Conservation (phyloP, 345 rosid genomes). For the Moringa oleifera region DNA sequence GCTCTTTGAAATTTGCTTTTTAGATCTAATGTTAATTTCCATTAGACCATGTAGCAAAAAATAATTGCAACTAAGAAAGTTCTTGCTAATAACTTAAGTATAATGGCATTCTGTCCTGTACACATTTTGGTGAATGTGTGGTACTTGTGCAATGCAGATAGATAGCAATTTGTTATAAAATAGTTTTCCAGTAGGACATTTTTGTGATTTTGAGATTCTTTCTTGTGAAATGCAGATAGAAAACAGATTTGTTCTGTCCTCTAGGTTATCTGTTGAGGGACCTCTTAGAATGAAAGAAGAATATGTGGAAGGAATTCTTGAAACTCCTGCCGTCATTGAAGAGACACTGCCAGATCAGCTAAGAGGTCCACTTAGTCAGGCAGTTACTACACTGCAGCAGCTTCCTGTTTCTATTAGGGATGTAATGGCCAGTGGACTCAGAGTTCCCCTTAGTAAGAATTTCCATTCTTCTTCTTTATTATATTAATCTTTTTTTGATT, state of each 20-base stretch:
- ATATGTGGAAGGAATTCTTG: constrained; percentile 71
- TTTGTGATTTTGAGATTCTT: constrained; percentile 3
- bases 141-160: background rate
- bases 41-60: too few relatives aligned
- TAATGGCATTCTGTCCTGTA: too few relatives aligned
- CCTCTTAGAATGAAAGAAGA: constrained; percentile 92
- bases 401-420: constrained; percentile 75
- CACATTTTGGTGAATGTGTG: too few relatives aligned
- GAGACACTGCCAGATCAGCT: constrained; percentile 82
- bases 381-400: constrained; percentile 57
- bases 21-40: too few relatives aligned
- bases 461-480: background rate
- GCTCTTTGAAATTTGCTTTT: too few relatives aligned
- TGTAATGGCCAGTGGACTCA: constrained; percentile 59
- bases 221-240: constrained; percentile 59
- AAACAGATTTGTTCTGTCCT: constrained; percentile 54
- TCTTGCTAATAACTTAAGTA: too few relatives aligned
- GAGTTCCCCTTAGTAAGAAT: constrained; percentile 74
- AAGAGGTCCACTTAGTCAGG: constrained; percentile 73
- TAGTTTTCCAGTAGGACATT: background rate
- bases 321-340: constrained; percentile 74
- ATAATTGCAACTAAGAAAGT: too few relatives aligned
- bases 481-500: too few relatives aligned
- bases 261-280: constrained; percentile 81
- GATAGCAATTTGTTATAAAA: background rate